Evolutionary conservation across 306 rosid genomes (phyloP), one percentile per base, ranked within the genome.

Genomic region (Elaeagnus macrophylla): DNA sequence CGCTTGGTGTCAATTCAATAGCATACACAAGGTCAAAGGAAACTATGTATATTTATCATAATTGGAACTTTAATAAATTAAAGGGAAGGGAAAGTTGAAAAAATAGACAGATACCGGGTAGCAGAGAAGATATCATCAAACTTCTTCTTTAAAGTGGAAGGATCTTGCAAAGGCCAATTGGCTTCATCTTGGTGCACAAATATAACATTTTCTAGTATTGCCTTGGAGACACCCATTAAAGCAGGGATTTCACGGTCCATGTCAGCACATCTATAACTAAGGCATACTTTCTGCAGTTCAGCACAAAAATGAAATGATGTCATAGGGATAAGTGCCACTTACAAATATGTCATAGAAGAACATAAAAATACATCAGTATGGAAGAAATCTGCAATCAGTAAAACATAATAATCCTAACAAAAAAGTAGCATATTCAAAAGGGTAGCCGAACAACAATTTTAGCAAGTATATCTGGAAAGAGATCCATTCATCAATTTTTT

Each of bases 131-230:
- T 91, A 56, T 91, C 97, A 17, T 91, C 96, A 48, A 91, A 91
- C 70, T 91, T 91, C 62, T 91, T 91, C 77, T 91, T 91, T 37
- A 91, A 61, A 1, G 97, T 86, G 54, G 97, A 91, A 74, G 96
- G 79, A 73, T 91, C 97, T 69, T 91, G 97, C 54, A 91, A 65
- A n/a, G 96, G 97, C 97, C 97, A 91, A 62, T 91, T 91, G 15
- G 97, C 97, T 78, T 91, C 97, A 65, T 91, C 97, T 67, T 91
- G 97, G 72, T 91, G 97, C 56, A 79, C 96, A 54, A 91, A 91
- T 56, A 91, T 80, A 37, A 91, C 97, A 59, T 86, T 91, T 69
- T 91, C 97, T 45, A 91, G 71, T 64, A 91, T 67, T 61, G 97
- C 94, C 83, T 91, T 86, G 1, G 97, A 91, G 61, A 91, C 97